phyloP scores from a whole-genome alignment of 495 filamentous ascomycete genomes.

The Parathielavia appendiculata region DNA sequence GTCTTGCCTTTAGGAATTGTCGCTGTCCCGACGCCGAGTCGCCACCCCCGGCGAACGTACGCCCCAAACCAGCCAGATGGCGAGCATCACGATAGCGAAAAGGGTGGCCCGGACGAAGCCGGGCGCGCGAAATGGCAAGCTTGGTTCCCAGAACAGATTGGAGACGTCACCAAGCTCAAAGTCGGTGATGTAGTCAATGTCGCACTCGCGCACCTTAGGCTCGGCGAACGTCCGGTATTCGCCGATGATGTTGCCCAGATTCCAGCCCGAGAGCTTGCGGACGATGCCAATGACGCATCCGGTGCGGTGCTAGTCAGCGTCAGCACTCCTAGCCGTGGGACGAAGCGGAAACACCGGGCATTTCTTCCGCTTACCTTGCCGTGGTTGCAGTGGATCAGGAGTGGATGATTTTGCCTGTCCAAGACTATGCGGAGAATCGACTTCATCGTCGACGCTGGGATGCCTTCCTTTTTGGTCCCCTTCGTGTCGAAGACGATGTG shows the following conservation, averaged over 20 bases:
- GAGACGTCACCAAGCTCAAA: slow-evolving; percentile 34
- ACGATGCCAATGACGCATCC: slow-evolving; percentile 73
- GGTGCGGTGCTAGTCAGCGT: slow-evolving; percentile 63
- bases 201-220: slow-evolving; percentile 54
- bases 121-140: slow-evolving; percentile 16
- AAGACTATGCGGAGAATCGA: slow-evolving; percentile 60
- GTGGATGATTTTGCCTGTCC: slow-evolving; percentile 61
- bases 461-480: slow-evolving; percentile 67
- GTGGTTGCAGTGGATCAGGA: slow-evolving; percentile 85
- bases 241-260: slow-evolving; percentile 47
- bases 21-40: too few relatives aligned
- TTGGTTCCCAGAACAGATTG: slow-evolving; percentile 22
- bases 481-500: slow-evolving; percentile 66
- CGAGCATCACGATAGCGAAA: slow-evolving; percentile 25
- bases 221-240: slow-evolving; percentile 67
- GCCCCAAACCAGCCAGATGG: slow-evolving; percentile 30
- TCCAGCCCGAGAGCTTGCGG: slow-evolving; percentile 60
- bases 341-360: neutral
- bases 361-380: slow-evolving; percentile 61
- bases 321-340: slow-evolving; percentile 8
- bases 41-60: slow-evolving; percentile 7
- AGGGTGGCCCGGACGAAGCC: slow-evolving; percentile 26
- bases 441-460: slow-evolving; percentile 58
- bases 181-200: slow-evolving; percentile 45
- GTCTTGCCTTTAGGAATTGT: too few relatives aligned